Percentiles rank a stretch among this genome's conserved stretches.
Conservation (phyloP, 345 rosid species). For the Angophora floribunda region DNA sequence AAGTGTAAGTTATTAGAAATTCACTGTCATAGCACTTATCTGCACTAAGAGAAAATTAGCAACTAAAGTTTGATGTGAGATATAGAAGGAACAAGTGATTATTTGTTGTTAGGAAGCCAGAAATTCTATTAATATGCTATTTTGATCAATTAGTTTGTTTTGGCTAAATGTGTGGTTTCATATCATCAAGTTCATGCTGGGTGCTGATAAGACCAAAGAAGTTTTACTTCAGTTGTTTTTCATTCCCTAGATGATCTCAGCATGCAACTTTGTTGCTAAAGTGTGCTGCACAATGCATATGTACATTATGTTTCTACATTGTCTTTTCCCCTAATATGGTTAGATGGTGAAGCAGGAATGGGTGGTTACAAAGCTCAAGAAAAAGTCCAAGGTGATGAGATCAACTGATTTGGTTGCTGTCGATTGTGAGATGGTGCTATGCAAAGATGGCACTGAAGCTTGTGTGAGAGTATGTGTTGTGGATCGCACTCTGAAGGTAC, state of each 20-base stretch:
- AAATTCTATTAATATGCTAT: not conserved
- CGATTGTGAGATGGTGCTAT: slow-evolving; percentile 98
- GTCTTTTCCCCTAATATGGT: not conserved
- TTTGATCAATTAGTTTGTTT: not conserved
- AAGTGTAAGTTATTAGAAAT: not conserved
- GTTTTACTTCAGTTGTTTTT: not conserved
- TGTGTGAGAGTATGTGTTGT: slow-evolving; percentile 73
- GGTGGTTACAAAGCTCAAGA: slow-evolving; percentile 39
- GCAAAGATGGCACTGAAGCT: slow-evolving; percentile 89
- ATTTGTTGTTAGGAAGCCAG: not conserved
- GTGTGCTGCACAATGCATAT: not conserved
- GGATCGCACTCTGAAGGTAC: slow-evolving; percentile 65
- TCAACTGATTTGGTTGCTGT: slow-evolving; percentile 56
- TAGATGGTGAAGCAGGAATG: slow-evolving; percentile 48
- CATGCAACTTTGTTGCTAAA: not conserved
- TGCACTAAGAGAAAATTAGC: not conserved
- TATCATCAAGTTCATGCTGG: not conserved
- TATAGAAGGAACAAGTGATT: not conserved
- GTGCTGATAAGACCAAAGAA: not conserved
- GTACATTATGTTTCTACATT: not conserved
- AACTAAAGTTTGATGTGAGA: not conserved
- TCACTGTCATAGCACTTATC: not conserved
- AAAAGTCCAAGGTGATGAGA: slow-evolving; percentile 28
- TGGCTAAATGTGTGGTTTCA: not conserved
- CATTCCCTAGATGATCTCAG: not conserved